Percentiles rank a stretch among this genome's conserved stretches.
Evolutionary conservation across 1,284 basidiomycete genomes (phyloP).

Genomic region (Peniophora sp.): DNA sequence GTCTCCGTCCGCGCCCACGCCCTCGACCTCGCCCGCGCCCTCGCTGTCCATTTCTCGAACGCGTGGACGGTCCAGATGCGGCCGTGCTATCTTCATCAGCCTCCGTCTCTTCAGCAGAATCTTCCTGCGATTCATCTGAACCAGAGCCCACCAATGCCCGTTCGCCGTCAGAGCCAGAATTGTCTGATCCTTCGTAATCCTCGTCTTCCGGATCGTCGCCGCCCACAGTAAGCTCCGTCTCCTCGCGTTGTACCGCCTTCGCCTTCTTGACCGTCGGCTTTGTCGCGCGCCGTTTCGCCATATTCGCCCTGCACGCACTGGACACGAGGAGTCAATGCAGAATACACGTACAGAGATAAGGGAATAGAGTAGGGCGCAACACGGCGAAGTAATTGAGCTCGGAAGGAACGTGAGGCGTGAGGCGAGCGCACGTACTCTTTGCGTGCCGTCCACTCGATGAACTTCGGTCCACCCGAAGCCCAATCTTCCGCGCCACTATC

Average conservation of each 20-base stretch:
- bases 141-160: not conserved
- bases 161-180: not conserved
- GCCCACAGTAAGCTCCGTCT: too few relatives aligned
- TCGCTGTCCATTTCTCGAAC: not conserved
- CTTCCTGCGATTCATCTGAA: not conserved
- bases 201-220: constrained; percentile 5
- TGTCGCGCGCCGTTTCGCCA: constrained; percentile 1
- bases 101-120: not conserved
- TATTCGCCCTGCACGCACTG: constrained; percentile 7
- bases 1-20: not conserved
- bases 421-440: constrained; percentile 16
- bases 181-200: not conserved
- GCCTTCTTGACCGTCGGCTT: not conserved
- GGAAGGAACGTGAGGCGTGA: not conserved
- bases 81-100: not conserved
- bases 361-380: not conserved
- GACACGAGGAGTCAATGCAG: not conserved
- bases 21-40: not conserved
- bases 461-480: constrained; percentile 15
- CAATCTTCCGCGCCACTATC: constrained; percentile 20
- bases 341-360: not conserved
- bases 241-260: not conserved
- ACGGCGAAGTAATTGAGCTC: not conserved
- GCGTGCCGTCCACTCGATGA: constrained; percentile 17
- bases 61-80: too few relatives aligned